Evolutionary conservation across 306 rosid species (phyloP), one percentile per base, ranked within the genome.

Genomic region (Sophora flavescens): DNA sequence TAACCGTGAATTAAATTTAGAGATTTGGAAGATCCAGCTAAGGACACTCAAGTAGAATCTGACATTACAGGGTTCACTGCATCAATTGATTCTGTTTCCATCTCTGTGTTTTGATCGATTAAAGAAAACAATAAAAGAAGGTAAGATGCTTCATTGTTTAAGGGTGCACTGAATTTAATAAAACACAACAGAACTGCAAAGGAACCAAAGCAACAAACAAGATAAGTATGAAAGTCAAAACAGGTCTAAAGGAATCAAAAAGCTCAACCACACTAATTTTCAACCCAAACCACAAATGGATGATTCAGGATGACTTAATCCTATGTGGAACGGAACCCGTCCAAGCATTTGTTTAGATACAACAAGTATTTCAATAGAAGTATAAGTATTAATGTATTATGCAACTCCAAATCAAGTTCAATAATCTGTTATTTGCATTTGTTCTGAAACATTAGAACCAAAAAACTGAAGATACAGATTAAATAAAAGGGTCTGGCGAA

Each of bases 51-150:
- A 68, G 52, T 58, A 75, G 36, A 53, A 9, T 9, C 64, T 18
- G 39, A 22, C 53, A 56, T 72, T 30, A 30, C 22, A 10, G 56
- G 63, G 53, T 71, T 62, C 59, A 70, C 58, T 5, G 63, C 76
- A 42, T 85, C 89, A 63, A 78, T 78, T 18, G 77, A 52, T 79
- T 85, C 78, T 15, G 76, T 81, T 64, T 81, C 91, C 94, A 88
- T 87, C 39, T 45, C 84, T 84, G 80, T 68, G 72, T 50, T 17
- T 18, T 12, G 65, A 57, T 59, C 44, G 48, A 69, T 18, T 41
- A 32, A 56, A n/a, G n/a, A n/a, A n/a, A n/a, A n/a, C n/a, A n/a
- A n/a, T n/a, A 16, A 54, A 4, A 47, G 4, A n/a, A 3, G 1
- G 48, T 58, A 35, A 76, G 42, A 4, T 67, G 76, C 53, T 60